Evolutionary conservation across 1,284 basidiomycete species (phyloP).

Genomic region (Cryptococcus sp.): DNA sequence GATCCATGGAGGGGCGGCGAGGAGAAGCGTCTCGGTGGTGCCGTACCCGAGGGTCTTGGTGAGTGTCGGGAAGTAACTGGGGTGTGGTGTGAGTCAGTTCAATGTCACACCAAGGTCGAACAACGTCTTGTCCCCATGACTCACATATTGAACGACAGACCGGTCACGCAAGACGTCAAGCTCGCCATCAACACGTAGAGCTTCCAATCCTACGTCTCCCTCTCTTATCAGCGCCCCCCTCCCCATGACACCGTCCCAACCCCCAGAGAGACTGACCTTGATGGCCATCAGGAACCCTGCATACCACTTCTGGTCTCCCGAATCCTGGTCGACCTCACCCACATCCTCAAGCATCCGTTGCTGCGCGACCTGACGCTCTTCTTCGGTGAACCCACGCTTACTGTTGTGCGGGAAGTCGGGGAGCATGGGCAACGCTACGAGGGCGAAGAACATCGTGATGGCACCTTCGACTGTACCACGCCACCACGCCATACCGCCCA

Average conservation of each 20-base stretch:
- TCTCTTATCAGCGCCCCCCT: too few species aligned
- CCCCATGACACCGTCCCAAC: too few species aligned
- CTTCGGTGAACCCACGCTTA: constrained; percentile 56
- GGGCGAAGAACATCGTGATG: constrained; percentile 29
- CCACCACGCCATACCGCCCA: too few species aligned
- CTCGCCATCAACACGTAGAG: constrained; percentile 26
- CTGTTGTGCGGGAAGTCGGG: constrained; percentile 70
- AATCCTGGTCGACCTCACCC: constrained; percentile 56
- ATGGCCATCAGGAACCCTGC: constrained; percentile 25
- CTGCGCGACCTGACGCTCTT: constrained; percentile 63
- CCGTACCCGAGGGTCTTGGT: constrained; percentile 63
- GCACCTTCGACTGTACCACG: constrained; percentile 59
- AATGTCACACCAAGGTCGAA: too few species aligned
- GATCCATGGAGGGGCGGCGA: constrained; percentile 28
- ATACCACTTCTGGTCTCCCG: constrained; percentile 23
- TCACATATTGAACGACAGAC: constrained; percentile 50
- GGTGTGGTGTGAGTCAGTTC: background rate
- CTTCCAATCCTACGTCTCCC: constrained; percentile 19
- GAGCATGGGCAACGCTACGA: constrained; percentile 60
- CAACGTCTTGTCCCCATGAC: too few species aligned
- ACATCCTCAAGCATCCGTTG: constrained; percentile 67
- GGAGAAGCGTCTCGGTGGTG: constrained; percentile 51
- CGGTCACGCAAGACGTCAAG: constrained; percentile 49
- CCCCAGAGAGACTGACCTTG: constrained; percentile 9
- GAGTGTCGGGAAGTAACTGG: constrained; percentile 30